Base-by-base conservation (phyloP, 768 basidiomycete genomes). In the Mycena indigotica region DNA sequence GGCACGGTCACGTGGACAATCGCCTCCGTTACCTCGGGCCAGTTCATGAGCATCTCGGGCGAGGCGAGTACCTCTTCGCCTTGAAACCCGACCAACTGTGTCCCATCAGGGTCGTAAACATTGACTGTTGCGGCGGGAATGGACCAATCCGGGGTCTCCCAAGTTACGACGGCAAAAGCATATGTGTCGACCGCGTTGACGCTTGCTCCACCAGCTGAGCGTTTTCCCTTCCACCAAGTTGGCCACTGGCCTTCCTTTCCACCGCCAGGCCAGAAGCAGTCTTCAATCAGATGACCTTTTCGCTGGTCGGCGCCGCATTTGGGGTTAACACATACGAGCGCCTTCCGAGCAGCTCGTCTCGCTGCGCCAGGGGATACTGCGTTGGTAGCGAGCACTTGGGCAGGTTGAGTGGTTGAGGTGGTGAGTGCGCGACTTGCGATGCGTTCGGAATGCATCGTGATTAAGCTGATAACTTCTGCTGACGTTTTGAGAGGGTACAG, bases 221-320 rank as follows among this genome's bases (percentile, higher is more conserved):
- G 13, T 28, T 58, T 58, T n/a, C 56, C 56, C 19, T 58, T 58
- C 56, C 56, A 61, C 32, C 51, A 52, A 0, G 55, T n/a, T 3
- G 59, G 59, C 29, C 50, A 60, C 24, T 60, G 59, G 24, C 59
- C 59, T 21, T 46, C 55, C 39, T 61, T 61, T 3, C 59, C 55
- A 5, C 59, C 59, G 2, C 59, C 59, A 17, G 50, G 55, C 59
- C 59, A 61, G 28, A 52, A 61, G 16, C 59, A 61, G 23, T 61
- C 51, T 2, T 1, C 13, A 17, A 61, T 46, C 21, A 49, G 38
- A 17, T 61, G 55, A 15, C 55, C 55, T 3, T 23, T 45, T n/a
- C 26, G 26, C 2, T 52, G 32, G 3, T 19, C 10, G 2, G 55
- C 59, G 1, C 46, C 45, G 32, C 59, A 61, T 17, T 53, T 24